Evolutionary conservation across 768 basidiomycete species (phyloP).

Genomic region (Podaxis carcinomalis): DNA sequence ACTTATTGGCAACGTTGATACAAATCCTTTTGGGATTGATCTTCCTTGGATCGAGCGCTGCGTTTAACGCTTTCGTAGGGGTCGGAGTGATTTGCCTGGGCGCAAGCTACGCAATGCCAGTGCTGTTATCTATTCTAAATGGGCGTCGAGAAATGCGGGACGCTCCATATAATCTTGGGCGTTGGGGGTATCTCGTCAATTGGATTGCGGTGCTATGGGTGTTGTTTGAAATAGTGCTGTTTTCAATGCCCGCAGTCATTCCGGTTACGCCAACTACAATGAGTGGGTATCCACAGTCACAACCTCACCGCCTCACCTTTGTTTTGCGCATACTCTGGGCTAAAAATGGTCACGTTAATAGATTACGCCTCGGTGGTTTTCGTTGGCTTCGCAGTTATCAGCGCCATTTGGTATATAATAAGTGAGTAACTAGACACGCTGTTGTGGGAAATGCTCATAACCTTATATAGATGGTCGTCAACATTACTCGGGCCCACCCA

Average conservation of each 20-base stretch:
- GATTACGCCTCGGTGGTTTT: slow-evolving; percentile 70
- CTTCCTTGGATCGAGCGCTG: slow-evolving; percentile 56
- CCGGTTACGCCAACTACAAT: slow-evolving; percentile 50
- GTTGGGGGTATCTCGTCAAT: slow-evolving; percentile 43
- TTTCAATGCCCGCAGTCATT: slow-evolving; percentile 63
- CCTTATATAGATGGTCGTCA: slow-evolving; percentile 32
- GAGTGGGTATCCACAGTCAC: slow-evolving; percentile 24
- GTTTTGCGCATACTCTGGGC: background rate
- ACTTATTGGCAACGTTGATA: slow-evolving; percentile 53
- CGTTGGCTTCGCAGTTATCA: slow-evolving; percentile 55
- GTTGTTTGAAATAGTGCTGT: slow-evolving; percentile 56
- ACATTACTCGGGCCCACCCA: slow-evolving; percentile 41
- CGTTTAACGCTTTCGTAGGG: slow-evolving; percentile 66
- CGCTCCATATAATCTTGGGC: slow-evolving; percentile 49
- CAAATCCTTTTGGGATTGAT: slow-evolving; percentile 60
- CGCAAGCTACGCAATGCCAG: slow-evolving; percentile 60
- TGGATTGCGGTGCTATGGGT: slow-evolving; percentile 54
- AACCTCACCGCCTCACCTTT: background rate
- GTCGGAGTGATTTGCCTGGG: slow-evolving; percentile 65
- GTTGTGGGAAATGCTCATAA: slow-evolving; percentile 1
- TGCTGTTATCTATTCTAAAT: slow-evolving; percentile 46
- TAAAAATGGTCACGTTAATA: slow-evolving; percentile 19
- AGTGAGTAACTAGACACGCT: slow-evolving; percentile 30
- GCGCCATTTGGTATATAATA: slow-evolving; percentile 57
- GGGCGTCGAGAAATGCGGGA: slow-evolving; percentile 39